These are phyloP conservation scores for Xylaria sp. DNA, from an alignment of 2,329 filamentous ascomycete genomes.

Conservation along the genomic window DNA sequence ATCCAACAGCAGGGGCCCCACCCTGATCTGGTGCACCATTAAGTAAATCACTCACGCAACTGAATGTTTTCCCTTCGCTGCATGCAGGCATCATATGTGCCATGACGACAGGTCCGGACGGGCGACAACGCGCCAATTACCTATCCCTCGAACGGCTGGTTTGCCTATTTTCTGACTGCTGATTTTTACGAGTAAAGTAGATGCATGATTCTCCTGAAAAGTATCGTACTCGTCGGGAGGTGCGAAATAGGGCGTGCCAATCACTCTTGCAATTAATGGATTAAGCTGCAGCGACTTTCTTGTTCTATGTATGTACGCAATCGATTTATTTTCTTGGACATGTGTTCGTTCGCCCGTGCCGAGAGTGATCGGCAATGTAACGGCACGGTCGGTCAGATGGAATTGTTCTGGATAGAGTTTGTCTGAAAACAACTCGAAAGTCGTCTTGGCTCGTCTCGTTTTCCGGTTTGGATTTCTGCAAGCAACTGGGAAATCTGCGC, in stretches of 20 bases:
- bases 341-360: neutral
- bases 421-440: constrained; percentile 16
- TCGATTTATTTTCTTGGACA: neutral
- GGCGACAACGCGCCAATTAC: constrained; percentile 11
- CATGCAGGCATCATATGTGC: constrained; percentile 8
- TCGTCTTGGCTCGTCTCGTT: constrained; percentile 8
- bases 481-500: constrained; percentile 7
- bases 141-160: constrained; percentile 3
- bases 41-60: constrained; percentile 24
- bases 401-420: constrained; percentile 19
- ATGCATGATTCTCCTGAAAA: neutral
- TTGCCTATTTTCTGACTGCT: neutral
- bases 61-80: constrained; percentile 7
- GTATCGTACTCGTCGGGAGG: neutral
- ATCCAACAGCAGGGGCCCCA: constrained; percentile 6
- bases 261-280: neutral
- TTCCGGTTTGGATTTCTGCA: constrained; percentile 7
- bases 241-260: neutral
- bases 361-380: no score
- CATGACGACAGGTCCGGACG: constrained; percentile 19
- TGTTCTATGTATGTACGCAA: neutral
- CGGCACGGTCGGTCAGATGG: neutral
- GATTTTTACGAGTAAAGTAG: neutral
- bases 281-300: neutral
- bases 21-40: constrained; percentile 16